A percentile compares a stretch with the other conserved stretches of the same genome.
These are phyloP conservation scores for Dichomitus squalens DNA, from an alignment of 1,284 basidiomycete species.

Conservation along the genomic window DNA sequence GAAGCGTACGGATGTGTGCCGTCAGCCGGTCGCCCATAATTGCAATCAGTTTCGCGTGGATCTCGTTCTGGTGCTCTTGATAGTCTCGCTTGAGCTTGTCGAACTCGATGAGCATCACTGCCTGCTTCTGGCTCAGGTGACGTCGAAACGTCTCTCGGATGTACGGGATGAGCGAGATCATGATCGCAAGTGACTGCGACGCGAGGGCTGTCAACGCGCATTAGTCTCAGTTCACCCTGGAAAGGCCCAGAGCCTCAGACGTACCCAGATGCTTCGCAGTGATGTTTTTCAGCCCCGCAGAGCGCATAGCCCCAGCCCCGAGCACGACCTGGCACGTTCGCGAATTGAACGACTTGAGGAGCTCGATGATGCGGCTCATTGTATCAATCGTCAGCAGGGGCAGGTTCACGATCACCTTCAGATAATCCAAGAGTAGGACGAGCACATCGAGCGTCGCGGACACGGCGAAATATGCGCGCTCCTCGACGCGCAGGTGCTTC, in stretches of 20 bases:
- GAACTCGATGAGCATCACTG: constrained; percentile 96
- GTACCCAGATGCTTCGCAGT: constrained; percentile 95
- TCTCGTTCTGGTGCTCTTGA: constrained; percentile 99
- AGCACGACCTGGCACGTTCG: constrained; percentile 97
- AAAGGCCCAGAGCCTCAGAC: constrained; percentile 25
- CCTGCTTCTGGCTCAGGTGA: constrained; percentile 90
- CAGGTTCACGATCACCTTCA: constrained; percentile 87
- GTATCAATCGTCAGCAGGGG: constrained; percentile 90
- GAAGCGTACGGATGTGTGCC: constrained; percentile 82
- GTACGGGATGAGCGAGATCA: constrained; percentile 96
- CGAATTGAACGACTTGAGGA: constrained; percentile 97
- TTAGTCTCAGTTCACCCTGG: constrained; percentile 9
- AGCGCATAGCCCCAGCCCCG: constrained; percentile 97
- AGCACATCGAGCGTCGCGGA: constrained; percentile 84
- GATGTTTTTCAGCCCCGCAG: constrained; percentile 97
- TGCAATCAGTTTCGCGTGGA: constrained; percentile 95
- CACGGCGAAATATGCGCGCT: constrained; percentile 83
- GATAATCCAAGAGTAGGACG: constrained; percentile 81
- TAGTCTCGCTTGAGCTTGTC: constrained; percentile 98
- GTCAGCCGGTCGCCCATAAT: constrained; percentile 97
- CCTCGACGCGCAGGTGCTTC: constrained; percentile 87
- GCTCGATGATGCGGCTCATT: constrained; percentile 93
- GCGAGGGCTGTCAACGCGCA: constrained; percentile 72
- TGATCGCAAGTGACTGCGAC: constrained; percentile 92
- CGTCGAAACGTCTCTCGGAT: constrained; percentile 92